Base-by-base conservation (phyloP, 805 yeast genomes). In the Candida pseudoglaebosa region DNA sequence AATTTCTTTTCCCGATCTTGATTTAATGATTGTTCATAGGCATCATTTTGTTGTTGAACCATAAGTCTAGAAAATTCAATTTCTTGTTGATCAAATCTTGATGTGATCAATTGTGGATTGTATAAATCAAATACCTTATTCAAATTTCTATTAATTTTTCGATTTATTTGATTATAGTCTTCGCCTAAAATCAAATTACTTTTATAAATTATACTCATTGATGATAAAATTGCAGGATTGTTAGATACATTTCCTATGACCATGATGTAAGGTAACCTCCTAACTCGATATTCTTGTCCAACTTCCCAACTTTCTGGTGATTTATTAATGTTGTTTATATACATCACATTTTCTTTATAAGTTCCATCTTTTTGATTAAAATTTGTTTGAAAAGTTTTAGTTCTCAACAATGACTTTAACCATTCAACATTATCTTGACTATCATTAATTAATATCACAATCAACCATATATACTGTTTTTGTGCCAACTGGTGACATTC, bases 1-100 rank as follows among this genome's bases (percentile, higher is more conserved):
- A 67, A 59, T 50, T 74, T 75, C 50, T 81, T 79, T 30, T 68
- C 47, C 46, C 65, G 70, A 57, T 85, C 93, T 34, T 64, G 67
- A 24, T 71, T 61, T 17, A 69, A 52, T 8, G 72, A 66, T 43
- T 64, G 60, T 32, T 52, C 44, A 45, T 66, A 69, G 3, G 73
- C 73, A 36, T 60, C 63, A 44, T 69, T 73, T 43, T 69, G 74
- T 41, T 62, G 63, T 39, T 65, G 66, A 35, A 66, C 67, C 22
- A 69, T 47, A 17, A 62, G 18, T 12, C 74, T 46, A 17, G 70
- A 53, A 36, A 59, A 46, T 42, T 69, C 73, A 33, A 66, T 62
- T 42, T 67, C 73, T 42, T 57, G 65, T 44, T 62, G 61, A 42
- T 69, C 74, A 28, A 56, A 54, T 20, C 65, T 50, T 20, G 65